phyloP scores from a whole-genome alignment of 1,139 yeast species.

The Martiniozyma asiatica region DNA sequence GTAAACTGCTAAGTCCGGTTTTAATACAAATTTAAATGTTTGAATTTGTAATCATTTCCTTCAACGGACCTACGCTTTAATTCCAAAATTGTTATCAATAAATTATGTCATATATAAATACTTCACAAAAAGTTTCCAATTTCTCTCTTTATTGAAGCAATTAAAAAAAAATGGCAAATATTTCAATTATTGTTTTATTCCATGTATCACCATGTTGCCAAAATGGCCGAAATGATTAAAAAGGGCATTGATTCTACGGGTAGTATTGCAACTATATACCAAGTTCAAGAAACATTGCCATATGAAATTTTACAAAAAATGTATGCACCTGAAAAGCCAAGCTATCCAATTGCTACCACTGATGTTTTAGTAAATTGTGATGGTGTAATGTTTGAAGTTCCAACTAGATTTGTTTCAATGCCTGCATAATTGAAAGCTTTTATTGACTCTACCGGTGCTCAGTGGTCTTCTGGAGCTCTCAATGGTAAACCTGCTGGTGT shows the following conservation, averaged over 20 bases:
- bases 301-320: slow-evolving; percentile 29
- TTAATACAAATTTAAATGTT: too few relatives aligned
- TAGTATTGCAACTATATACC: slow-evolving; percentile 28
- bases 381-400: slow-evolving; percentile 37
- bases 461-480: slow-evolving; percentile 38
- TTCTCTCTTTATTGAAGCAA: background rate
- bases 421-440: slow-evolving; percentile 36
- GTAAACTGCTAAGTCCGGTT: too few relatives aligned
- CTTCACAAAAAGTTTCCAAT: too few relatives aligned
- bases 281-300: slow-evolving; percentile 38
- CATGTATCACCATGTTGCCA: slow-evolving; percentile 35
- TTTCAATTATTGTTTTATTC: slow-evolving; percentile 41
- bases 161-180: slow-evolving; percentile 30
- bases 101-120: too few relatives aligned
- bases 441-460: slow-evolving; percentile 34
- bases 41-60: too few relatives aligned
- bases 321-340: slow-evolving; percentile 32
- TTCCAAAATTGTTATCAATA: too few relatives aligned
- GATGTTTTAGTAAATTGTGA: slow-evolving; percentile 31
- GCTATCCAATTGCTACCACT: slow-evolving; percentile 28
- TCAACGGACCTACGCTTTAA: too few relatives aligned
- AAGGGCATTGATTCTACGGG: slow-evolving; percentile 31
- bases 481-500: slow-evolving; percentile 36
- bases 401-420: slow-evolving; percentile 36
- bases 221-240: slow-evolving; percentile 30